Evolutionary conservation across 2,329 filamentous ascomycete genomes (phyloP).

Genomic region (Nemania serpens): DNA sequence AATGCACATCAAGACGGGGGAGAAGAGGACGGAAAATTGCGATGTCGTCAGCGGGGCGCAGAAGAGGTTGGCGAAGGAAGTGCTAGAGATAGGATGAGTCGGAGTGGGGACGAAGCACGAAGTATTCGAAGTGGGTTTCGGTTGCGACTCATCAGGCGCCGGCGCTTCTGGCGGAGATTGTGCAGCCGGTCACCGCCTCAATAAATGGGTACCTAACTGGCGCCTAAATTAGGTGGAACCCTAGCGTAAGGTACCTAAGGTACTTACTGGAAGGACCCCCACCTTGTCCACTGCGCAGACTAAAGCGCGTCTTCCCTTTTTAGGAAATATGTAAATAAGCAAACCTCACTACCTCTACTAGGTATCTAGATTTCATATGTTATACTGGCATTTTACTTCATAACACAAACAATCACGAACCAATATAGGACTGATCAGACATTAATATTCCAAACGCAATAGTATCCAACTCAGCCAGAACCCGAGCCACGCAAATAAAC

Average conservation of each 20-base stretch:
- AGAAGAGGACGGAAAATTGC: too few relatives aligned
- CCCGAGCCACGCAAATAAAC: not conserved
- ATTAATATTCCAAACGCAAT: not conserved
- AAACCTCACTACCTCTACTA: not conserved
- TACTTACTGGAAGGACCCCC: too few relatives aligned
- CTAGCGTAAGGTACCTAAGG: too few relatives aligned
- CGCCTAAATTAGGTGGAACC: too few relatives aligned
- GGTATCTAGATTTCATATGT: not conserved
- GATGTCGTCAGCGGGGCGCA: slow-evolving; percentile 24
- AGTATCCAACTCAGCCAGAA: not conserved
- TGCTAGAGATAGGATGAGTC: too few relatives aligned
- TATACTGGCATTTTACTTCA: not conserved
- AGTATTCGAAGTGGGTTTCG: too few relatives aligned
- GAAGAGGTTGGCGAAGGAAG: not conserved
- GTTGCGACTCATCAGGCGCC: too few relatives aligned
- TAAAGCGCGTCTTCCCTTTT: slow-evolving; percentile 34
- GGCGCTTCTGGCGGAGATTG: too few relatives aligned
- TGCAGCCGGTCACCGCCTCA: not conserved
- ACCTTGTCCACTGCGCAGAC: not conserved
- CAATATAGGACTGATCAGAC: not conserved
- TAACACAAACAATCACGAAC: not conserved
- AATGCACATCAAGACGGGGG: not conserved
- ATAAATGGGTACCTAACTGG: too few relatives aligned
- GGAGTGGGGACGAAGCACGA: too few relatives aligned
- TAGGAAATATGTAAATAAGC: slow-evolving; percentile 48